These are phyloP conservation scores for Aspergillus olivimuriae DNA, from an alignment of 495 filamentous ascomycete species.

Conservation along the genomic window DNA sequence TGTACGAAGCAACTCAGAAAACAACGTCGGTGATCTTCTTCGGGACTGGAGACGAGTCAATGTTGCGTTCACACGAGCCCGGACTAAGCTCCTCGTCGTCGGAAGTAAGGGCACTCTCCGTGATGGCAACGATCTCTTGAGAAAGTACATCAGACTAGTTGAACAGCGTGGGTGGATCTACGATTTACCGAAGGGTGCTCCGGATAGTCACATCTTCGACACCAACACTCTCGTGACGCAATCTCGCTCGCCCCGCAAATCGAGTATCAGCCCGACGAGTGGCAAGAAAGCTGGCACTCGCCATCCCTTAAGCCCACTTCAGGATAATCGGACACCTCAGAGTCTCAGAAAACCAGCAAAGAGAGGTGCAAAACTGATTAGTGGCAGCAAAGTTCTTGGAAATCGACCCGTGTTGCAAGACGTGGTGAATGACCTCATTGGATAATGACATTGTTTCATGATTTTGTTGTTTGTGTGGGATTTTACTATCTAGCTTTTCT, in stretches of 20 bases:
- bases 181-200: slow-evolving; percentile 55
- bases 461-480: slow-evolving; percentile 10
- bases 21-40: slow-evolving; percentile 77
- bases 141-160: slow-evolving; percentile 68
- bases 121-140: slow-evolving; percentile 68
- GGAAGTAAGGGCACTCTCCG: slow-evolving; percentile 70
- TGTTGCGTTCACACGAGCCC: slow-evolving; percentile 87
- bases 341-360: slow-evolving; percentile 32
- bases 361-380: slow-evolving; percentile 30
- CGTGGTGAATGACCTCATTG: slow-evolving; percentile 46
- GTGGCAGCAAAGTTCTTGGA: slow-evolving; percentile 28
- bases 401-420: slow-evolving; percentile 47
- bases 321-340: slow-evolving; percentile 16
- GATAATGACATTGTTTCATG: slow-evolving; percentile 14
- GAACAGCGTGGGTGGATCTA: slow-evolving; percentile 68
- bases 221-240: slow-evolving; percentile 16
- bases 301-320: slow-evolving; percentile 33
- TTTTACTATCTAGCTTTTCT: no score
- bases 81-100: slow-evolving; percentile 81
- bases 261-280: no score
- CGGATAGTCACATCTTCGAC: slow-evolving; percentile 65
- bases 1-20: slow-evolving; percentile 77
- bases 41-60: slow-evolving; percentile 92
- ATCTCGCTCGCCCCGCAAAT: slow-evolving; percentile 1
- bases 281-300: slow-evolving; percentile 15